Base-by-base conservation (phyloP, 495 filamentous ascomycete species). In the Penicillium coprophilum region DNA sequence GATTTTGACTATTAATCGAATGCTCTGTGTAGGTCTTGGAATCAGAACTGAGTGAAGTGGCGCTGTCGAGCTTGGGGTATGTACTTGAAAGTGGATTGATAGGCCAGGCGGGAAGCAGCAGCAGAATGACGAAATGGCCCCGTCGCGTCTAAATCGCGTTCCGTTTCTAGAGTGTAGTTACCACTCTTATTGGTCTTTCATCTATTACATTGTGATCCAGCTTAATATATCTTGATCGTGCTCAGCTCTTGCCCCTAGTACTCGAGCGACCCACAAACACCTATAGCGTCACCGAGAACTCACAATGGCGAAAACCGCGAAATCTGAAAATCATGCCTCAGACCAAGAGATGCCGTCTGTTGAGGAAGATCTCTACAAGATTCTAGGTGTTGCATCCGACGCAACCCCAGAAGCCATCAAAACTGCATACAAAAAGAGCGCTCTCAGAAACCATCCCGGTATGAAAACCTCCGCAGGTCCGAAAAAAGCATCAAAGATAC, bases 391-490 rank as follows among this genome's bases (percentile, higher is more conserved):
- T 49, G 76, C 85, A 52, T 78, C 78, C 24, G 79, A 86, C 40
- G 89, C 87, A 53, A 85, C 81, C 19, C 87, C 94, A 45, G 77
- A 77, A 47, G 90, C 95, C 62, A 87, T 98, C 71, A 98, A 97
- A 65, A 91, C 94, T 69, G 92, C 94, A 12, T 98, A 98, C 76
- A 84, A 89, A 66, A 97, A 96, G 69, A 82, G 90, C 60, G 90
- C 88, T 55, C 72, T 98, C 56, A 80, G 88, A 59, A 91, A 95
- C 61, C 94, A 98, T 74, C 94, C 94, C 58, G 93, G 96, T 83
- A 92, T 19, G 59, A 36, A 12, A 7, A 17, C 9, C 11, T 23
- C 5, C 11, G 3, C 6, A 27, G 21, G 19, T 15, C 27, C 12
- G 50, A 19, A 52, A 49, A 19, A 52, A 49, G n/a, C 34, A 34